Base-by-base conservation (phyloP, 768 basidiomycete species). In the Amanita pseudoporphyria region DNA sequence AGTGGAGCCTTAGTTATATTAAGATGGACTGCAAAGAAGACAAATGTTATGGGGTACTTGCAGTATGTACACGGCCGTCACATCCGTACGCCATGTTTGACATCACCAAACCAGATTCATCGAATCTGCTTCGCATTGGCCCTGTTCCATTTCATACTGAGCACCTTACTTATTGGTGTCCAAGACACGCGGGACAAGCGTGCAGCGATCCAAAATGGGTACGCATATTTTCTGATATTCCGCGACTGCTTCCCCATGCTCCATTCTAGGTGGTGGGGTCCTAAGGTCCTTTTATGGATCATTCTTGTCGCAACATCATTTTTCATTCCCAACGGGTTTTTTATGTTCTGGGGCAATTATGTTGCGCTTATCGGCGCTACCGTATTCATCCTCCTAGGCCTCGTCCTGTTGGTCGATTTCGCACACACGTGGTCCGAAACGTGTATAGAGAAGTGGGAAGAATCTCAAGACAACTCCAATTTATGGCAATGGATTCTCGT, bases 341-440 rank as follows among this genome's bases (percentile, higher is more conserved):
- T 98, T 71, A 93, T 98, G 70, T 89, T 96, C 64, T 98, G 92
- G 87, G 94, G 93, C 30, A 92, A 94, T 57, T 95, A 96, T 60
- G 67, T 91, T 53, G 78, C 94, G 21, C 77, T 96, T 37, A 81
- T 97, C 49, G 96, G 96, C 32, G 90, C 95, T 0, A 90, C 87
- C 5, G 63, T 93, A 53, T 99, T 99, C 71, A 97, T 99, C 62
- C 82, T 98, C 30, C 84, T 99, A 55, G 96, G 96, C 41, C 83
- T 99, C 24, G 90, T 99, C 51, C 84, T 99, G 38, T 82, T 99
- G 51, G 87, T 99, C 65, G 96, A 99, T 71, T 98, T 98, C 60
- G 96, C 96, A 2, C 96, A 99, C 63, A 87, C 90, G 5, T 98
- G 94, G 94, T 91, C 92, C 14, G 96, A 99, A 67, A 94, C 82